phyloP scores from a whole-genome alignment of 75 land plant species.

The Sequoiadendron giganteum region DNA sequence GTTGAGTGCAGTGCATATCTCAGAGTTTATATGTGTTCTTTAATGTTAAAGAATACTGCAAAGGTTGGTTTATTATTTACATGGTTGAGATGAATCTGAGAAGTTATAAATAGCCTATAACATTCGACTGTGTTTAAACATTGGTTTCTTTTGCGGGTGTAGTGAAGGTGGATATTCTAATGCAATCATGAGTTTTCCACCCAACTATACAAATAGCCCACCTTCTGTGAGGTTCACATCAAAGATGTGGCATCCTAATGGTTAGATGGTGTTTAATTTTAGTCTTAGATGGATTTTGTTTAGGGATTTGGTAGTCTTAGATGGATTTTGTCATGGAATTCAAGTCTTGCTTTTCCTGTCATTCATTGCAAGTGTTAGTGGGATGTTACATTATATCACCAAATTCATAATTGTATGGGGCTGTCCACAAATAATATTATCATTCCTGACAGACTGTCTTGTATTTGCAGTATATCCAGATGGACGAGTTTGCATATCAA shows the following conservation, averaged over 20 bases:
- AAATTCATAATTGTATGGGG: background rate
- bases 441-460: background rate
- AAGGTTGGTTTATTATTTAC: background rate
- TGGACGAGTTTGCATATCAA: slow-evolving; percentile 89
- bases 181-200: slow-evolving; percentile 83
- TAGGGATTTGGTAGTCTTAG: background rate
- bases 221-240: slow-evolving; percentile 87
- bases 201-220: slow-evolving; percentile 79
- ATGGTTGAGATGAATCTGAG: slow-evolving; percentile 10
- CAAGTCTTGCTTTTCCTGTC: background rate
- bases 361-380: background rate
- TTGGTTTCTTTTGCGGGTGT: slow-evolving; percentile 17
- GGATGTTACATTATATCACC: background rate
- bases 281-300: background rate
- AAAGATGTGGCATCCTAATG: slow-evolving; percentile 96
- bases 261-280: slow-evolving; percentile 21
- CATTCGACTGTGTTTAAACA: background rate
- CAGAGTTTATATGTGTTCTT: background rate
- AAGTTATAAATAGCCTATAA: background rate
- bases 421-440: background rate
- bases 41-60: background rate
- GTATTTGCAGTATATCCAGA: slow-evolving; percentile 73
- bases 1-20: background rate
- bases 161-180: slow-evolving; percentile 89
- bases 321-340: background rate